phyloP scores from a whole-genome alignment of 192 early-diverging fungal species.

The Coemansia sp. region DNA sequence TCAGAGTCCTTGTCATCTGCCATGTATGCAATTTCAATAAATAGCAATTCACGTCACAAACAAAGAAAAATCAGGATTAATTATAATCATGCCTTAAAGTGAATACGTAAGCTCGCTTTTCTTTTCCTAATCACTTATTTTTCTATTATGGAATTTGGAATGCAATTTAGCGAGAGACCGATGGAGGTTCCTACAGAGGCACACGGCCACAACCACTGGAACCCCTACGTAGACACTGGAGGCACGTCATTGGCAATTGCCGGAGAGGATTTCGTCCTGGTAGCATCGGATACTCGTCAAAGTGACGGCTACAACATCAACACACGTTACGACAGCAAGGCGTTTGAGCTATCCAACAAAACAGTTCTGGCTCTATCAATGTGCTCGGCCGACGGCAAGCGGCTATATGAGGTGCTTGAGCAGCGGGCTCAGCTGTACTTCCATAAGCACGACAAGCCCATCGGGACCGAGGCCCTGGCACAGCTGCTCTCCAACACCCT shows the following conservation, averaged over 20 bases:
- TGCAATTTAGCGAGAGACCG: slow-evolving; percentile 12
- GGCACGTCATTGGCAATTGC: slow-evolving; percentile 88
- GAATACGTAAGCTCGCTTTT: slow-evolving; percentile 2
- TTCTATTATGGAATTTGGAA: slow-evolving; percentile 25
- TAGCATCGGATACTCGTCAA: slow-evolving; percentile 96
- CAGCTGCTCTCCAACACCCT: slow-evolving; percentile 93
- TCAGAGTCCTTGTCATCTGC: neutral
- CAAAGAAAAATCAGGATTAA: neutral
- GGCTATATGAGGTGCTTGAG: slow-evolving; percentile 75
- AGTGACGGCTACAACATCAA: slow-evolving; percentile 89
- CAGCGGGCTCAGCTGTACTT: slow-evolving; percentile 92
- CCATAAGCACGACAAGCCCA: slow-evolving; percentile 85
- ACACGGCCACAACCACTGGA: slow-evolving; percentile 62
- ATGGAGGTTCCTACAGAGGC: slow-evolving; percentile 21
- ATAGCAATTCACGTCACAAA: slow-evolving; percentile 5
- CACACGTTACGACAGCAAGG: slow-evolving; percentile 89
- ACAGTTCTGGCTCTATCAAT: slow-evolving; percentile 81
- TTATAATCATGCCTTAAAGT: neutral
- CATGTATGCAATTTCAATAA: neutral
- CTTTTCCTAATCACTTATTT: neutral
- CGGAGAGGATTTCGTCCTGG: slow-evolving; percentile 89
- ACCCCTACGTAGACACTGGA: slow-evolving; percentile 89
- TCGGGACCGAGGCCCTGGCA: slow-evolving; percentile 81
- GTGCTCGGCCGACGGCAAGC: slow-evolving; percentile 85
- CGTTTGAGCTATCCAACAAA: slow-evolving; percentile 81